Base-by-base conservation (phyloP, 306 rosid genomes). In the Gillenia trifoliata region DNA sequence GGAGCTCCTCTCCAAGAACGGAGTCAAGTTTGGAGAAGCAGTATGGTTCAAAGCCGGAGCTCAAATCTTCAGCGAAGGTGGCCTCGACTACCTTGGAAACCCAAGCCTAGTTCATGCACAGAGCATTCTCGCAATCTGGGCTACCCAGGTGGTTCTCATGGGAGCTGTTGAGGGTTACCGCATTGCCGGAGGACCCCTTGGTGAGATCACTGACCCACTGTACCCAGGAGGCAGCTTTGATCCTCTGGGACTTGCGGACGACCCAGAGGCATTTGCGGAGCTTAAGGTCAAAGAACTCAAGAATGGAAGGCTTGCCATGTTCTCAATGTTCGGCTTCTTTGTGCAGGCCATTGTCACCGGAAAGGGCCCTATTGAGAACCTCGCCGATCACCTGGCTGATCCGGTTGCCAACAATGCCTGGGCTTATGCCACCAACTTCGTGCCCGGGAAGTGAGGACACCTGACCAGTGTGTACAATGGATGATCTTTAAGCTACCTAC, bases 41-140 rank as follows among this genome's bases (percentile, higher is more conserved):
- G 83, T 74, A 34, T 82, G 80, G 86, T 82, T 78, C 68, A 82
- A 82, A 64, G 86, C 83, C 19, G 80, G 86, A 56, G 68, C 83
- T 70, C 86, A 78, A 8, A 78, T 82, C 69, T 82, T 78, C 75
- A 78, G 83, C 17, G 80, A 82, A 45, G 83, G 83, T 17, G 77
- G 80, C 49, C 78, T 75, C 7, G 83, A 82, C 64, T 82, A 82
- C 63, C 83, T 82, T 33, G 80, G 83, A 78, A 82, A 82, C 67
- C 83, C 86, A 33, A 74, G 86, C 73, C 73, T 78, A 5, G 67
- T 78, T 52, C 86, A 83, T 50, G 83, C 80, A 56, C 81, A 69
- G 57, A 75, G 81, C 79, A 79, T 83, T 49, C 68, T 79, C 13
- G 83, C 81, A 34, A 83, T 83, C 57, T 75, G 79, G 83, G 78